Conservation (phyloP, 2,329 filamentous ascomycete genomes). For the Curvularia eragrostidis region DNA sequence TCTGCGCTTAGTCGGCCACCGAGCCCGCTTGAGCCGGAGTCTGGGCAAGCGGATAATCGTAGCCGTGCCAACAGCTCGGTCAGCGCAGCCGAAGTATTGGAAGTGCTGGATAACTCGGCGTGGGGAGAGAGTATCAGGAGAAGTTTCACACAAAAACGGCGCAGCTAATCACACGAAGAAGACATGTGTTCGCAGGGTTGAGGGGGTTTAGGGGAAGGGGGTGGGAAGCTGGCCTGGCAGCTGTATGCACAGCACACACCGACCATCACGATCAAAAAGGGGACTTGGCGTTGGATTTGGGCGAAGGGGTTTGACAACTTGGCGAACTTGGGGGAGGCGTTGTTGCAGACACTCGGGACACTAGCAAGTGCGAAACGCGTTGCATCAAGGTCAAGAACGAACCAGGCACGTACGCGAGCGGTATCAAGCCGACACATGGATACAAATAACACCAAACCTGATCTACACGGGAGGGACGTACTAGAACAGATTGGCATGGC, state of each 20-base stretch:
- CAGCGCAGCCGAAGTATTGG: slow-evolving; percentile 77
- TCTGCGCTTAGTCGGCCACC: slow-evolving; percentile 51
- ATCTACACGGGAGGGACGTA: not conserved
- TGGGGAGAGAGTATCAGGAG: slow-evolving; percentile 93
- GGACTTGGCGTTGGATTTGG: slow-evolving; percentile 22
- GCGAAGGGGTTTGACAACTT: slow-evolving; percentile 25
- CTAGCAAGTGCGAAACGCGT: slow-evolving; percentile 33
- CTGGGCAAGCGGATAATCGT: slow-evolving; percentile 53
- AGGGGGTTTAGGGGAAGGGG: not conserved
- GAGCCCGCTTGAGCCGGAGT: slow-evolving; percentile 44
- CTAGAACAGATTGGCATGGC: slow-evolving; percentile 6
- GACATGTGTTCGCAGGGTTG: not conserved
- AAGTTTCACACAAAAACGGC: slow-evolving; percentile 74
- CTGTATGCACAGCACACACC: slow-evolving; percentile 10
- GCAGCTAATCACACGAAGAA: slow-evolving; percentile 18
- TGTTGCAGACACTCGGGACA: slow-evolving; percentile 24
- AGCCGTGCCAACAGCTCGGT: slow-evolving; percentile 72
- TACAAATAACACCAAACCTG: slow-evolving; percentile 2
- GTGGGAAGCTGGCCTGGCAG: slow-evolving; percentile 8
- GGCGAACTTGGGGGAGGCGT: slow-evolving; percentile 11
- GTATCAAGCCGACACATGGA: slow-evolving; percentile 25
- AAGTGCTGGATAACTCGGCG: slow-evolving; percentile 84
- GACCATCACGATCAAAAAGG: slow-evolving; percentile 15
- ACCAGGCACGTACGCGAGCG: slow-evolving; percentile 19
- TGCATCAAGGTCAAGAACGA: slow-evolving; percentile 44